Evolutionary conservation across 306 rosid genomes (phyloP), one percentile per base, ranked within the genome.

Genomic region (Cucurbita moschata): DNA sequence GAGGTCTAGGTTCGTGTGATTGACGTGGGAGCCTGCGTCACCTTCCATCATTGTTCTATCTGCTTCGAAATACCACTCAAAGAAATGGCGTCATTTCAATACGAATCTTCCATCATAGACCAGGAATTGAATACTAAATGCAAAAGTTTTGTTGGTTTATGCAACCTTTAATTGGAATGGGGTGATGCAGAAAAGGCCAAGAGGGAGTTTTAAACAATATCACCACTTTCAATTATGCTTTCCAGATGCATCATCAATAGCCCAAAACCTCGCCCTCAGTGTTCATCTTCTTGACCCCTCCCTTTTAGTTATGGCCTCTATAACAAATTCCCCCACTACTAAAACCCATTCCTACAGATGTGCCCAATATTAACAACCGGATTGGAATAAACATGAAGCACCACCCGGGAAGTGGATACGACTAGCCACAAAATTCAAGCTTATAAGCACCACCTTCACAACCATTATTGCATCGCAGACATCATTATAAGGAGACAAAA

Each of bases 401-500:
- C 50, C 75, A 93, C 99, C 97, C 26, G 26, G 26, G 26, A 26
- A 26, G 26, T 26, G 16, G 56, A 72, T 53, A 60, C n/a, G 78
- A 86, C 75, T 57, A 77, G 63, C 82, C 58, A 74, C 72, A 79
- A 78, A 70, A 75, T 13, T 10, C 50, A 61, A 80, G 8, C 39
- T 42, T 21, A 42, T 16, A 62, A 38, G 56, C 50, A 72, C 50
- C 75, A 93, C 99, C 97, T 95, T 95, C 79, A 78, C 93, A 52
- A 84, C 51, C 83, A 72, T 77, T 68, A 91, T 38, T 77, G 97
- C 96, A 75, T 95, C 93, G 21, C 78, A 79, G 46, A 88, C 89
- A 11, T 85, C 81, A 35, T 81, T 75, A 62, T 16, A 83, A 77
- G 71, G 49, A 14, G 13, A 80, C 62, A 40, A 81, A 66, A 44